Conservation (phyloP, 2,329 filamentous ascomycete genomes). For the Epichloe coenophiala region DNA sequence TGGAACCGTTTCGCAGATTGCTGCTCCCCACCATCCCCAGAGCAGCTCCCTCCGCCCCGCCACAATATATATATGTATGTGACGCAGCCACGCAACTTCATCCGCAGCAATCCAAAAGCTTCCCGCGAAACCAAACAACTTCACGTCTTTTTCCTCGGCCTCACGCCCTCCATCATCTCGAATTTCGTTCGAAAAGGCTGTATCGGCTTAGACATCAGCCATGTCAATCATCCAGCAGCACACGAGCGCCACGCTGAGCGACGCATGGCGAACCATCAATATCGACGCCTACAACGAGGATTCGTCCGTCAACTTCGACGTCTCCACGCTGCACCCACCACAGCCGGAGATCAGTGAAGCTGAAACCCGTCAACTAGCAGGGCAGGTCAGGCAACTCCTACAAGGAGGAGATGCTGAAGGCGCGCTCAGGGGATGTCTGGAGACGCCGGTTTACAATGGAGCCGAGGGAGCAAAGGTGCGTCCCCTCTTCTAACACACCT, state of each 20-base stretch:
- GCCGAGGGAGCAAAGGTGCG: slow-evolving; percentile 43
- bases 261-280: slow-evolving; percentile 79
- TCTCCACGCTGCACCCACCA: slow-evolving; percentile 66
- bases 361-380: slow-evolving; percentile 64
- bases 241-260: slow-evolving; percentile 43
- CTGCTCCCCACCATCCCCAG: background rate
- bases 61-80: background rate
- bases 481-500: background rate
- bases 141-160: background rate
- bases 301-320: slow-evolving; percentile 82
- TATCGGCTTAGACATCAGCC: background rate
- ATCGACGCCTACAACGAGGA: slow-evolving; percentile 85
- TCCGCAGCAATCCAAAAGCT: too few species aligned
- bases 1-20: too few species aligned
- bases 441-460: slow-evolving; percentile 67
- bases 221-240: slow-evolving; percentile 60
- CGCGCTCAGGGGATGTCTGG: slow-evolving; percentile 69
- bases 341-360: slow-evolving; percentile 60
- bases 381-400: slow-evolving; percentile 77
- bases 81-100: too few species aligned
- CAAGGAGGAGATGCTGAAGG: slow-evolving; percentile 79
- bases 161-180: background rate
- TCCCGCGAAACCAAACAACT: too few species aligned
- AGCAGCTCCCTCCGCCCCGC: too few species aligned
- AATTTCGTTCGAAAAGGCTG: background rate